Percentiles rank a stretch among this genome's conserved stretches.
Conservation (phyloP, 139 green algal genomes). For the Chlorella sp. region DNA sequence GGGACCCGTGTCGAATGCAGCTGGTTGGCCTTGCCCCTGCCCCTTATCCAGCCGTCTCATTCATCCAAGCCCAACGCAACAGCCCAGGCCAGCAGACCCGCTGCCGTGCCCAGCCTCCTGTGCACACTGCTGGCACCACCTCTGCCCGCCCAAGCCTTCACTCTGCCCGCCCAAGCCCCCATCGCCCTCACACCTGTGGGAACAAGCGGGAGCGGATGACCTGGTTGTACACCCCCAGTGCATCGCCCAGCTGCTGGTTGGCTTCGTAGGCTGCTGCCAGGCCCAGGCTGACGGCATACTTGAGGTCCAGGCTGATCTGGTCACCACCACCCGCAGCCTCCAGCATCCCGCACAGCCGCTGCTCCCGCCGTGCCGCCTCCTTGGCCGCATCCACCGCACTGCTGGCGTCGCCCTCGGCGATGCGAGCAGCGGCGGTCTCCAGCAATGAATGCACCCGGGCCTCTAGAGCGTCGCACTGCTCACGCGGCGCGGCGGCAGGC, state of each 20-base stretch:
- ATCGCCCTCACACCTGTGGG: constrained; percentile 37
- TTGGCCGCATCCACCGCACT: constrained; percentile 80
- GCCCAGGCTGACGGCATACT: constrained; percentile 73
- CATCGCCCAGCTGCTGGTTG: constrained; percentile 79
- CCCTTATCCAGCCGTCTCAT: too few relatives aligned
- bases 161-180: too few relatives aligned
- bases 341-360: constrained; percentile 70
- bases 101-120: background rate
- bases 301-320: constrained; percentile 80
- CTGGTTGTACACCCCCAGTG: constrained; percentile 75
- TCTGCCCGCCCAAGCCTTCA: background rate
- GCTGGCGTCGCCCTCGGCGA: constrained; percentile 22
- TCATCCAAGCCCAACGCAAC: too few relatives aligned
- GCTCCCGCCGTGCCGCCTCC: constrained; percentile 79
- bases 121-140: too few relatives aligned
- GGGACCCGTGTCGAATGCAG: too few relatives aligned
- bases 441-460: constrained; percentile 82
- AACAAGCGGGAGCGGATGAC: constrained; percentile 77
- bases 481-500: constrained; percentile 59
- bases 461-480: constrained; percentile 71
- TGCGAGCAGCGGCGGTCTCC: constrained; percentile 52
- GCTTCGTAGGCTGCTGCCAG: constrained; percentile 62
- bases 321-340: constrained; percentile 64
- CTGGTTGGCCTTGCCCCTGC: too few relatives aligned
- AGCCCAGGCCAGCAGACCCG: too few relatives aligned